Conservation (phyloP, 768 basidiomycete species). For the Pulveroboletus sp. region DNA sequence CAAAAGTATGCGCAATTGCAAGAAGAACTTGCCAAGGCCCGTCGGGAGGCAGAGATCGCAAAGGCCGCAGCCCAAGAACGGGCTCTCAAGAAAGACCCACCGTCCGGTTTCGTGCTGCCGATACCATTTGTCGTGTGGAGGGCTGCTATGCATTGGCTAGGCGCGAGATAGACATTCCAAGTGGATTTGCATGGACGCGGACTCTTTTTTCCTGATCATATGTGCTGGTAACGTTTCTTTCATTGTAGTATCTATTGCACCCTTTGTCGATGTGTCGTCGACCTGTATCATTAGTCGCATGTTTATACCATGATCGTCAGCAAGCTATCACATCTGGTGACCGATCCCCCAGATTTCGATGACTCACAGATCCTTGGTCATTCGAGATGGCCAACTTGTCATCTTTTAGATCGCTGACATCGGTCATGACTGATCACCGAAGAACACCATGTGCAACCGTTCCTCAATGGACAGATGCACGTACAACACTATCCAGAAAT, state of each 20-base stretch:
- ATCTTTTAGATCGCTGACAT: not conserved
- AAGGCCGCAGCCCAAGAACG: conserved; percentile 25
- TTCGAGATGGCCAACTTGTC: too few species aligned
- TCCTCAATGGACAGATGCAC: too few species aligned
- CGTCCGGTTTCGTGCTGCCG: conserved; percentile 27
- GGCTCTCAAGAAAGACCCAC: conserved; percentile 26
- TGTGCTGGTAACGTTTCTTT: not conserved
- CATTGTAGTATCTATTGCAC: conserved; percentile 16
- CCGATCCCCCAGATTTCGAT: not conserved
- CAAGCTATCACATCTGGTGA: too few species aligned
- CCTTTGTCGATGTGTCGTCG: not conserved
- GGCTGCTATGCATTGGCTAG: conserved; percentile 33
- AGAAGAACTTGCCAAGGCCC: conserved; percentile 29
- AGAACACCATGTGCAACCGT: not conserved
- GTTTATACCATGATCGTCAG: not conserved
- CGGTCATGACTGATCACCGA: too few species aligned
- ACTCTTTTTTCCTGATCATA: not conserved
- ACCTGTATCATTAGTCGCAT: conserved; percentile 5
- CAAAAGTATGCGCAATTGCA: conserved; percentile 28
- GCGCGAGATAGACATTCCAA: conserved; percentile 18
- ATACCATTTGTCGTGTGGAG: conserved; percentile 35
- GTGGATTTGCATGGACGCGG: not conserved
- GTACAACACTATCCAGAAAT: not conserved
- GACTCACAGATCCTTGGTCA: not conserved
- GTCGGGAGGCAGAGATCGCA: conserved; percentile 25